Evolutionary conservation across 805 yeast species (phyloP).

Genomic region (Yamadazyma laniorum): DNA sequence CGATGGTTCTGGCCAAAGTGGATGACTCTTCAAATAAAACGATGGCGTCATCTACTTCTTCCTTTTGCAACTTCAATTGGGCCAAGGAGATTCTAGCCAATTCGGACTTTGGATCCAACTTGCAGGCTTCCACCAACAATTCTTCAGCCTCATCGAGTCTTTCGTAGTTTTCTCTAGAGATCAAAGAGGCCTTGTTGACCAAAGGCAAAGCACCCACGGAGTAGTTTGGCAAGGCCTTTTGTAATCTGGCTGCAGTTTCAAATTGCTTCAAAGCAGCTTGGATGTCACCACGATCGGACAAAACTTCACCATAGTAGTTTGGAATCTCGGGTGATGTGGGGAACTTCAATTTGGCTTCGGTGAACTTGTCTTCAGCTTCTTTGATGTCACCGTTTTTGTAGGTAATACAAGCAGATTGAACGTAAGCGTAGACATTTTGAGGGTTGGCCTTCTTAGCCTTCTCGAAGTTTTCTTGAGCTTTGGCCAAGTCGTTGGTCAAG

Average conservation of each 20-base stretch:
- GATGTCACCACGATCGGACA: conserved; percentile 75
- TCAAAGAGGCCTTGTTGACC: conserved; percentile 80
- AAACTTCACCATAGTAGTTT: conserved; percentile 92
- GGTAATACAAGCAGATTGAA: conserved; percentile 89
- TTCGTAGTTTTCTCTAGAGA: conserved; percentile 54
- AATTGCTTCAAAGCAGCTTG: conserved; percentile 77
- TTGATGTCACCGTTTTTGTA: conserved; percentile 70
- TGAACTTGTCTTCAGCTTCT: conserved; percentile 64
- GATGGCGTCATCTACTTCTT: conserved; percentile 79
- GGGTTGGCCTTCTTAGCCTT: conserved; percentile 75
- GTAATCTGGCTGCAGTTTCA: conserved; percentile 81
- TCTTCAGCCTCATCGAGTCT: conserved; percentile 54
- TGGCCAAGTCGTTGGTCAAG: conserved; percentile 67
- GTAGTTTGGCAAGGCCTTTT: conserved; percentile 62
- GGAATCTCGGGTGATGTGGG: conserved; percentile 90
- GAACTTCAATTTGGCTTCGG: conserved; percentile 68
- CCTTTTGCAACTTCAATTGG: conserved; percentile 82
- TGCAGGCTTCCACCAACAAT: conserved; percentile 70
- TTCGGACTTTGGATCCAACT: conserved; percentile 84
- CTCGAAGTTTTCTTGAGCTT: conserved; percentile 72
- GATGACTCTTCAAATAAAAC: conserved; percentile 80
- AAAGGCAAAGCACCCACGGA: conserved; percentile 88
- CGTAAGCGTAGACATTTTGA: conserved; percentile 76
- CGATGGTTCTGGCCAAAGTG: conserved; percentile 74
- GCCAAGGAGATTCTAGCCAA: conserved; percentile 89